These are phyloP conservation scores for Alternaria hordeiaustralica DNA, from an alignment of 2,329 filamentous ascomycete genomes.

Conservation along the genomic window DNA sequence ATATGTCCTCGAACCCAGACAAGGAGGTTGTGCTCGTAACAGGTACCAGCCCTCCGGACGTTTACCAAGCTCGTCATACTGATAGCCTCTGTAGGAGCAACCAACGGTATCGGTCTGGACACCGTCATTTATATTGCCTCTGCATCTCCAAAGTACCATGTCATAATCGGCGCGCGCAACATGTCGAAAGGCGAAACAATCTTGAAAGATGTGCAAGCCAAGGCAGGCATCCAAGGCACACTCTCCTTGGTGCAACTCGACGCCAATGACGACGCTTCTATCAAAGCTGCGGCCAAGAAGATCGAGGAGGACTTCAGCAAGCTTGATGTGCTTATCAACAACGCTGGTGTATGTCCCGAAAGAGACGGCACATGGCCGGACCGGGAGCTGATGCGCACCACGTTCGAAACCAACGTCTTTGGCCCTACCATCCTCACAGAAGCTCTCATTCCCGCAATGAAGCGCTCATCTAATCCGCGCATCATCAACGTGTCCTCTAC, in stretches of 20 bases:
- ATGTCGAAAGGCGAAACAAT: slow-evolving; percentile 41
- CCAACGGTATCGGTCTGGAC: slow-evolving; percentile 47
- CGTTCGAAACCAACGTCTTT: slow-evolving; percentile 49
- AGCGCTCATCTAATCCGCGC: slow-evolving; percentile 34
- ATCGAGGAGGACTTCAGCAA: slow-evolving; percentile 35
- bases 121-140: slow-evolving; percentile 37
- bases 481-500: slow-evolving; percentile 47
- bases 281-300: slow-evolving; percentile 42
- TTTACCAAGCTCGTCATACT: neutral
- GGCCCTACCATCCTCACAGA: slow-evolving; percentile 44
- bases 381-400: slow-evolving; percentile 26
- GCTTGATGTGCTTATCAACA: slow-evolving; percentile 88
- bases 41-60: slow-evolving; percentile 8
- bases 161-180: slow-evolving; percentile 46
- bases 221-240: slow-evolving; percentile 34
- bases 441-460: slow-evolving; percentile 43
- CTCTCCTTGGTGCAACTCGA: slow-evolving; percentile 47
- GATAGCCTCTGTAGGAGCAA: slow-evolving; percentile 34
- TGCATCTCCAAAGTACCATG: slow-evolving; percentile 40
- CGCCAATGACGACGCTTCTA: slow-evolving; percentile 42
- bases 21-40: slow-evolving; percentile 41
- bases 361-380: slow-evolving; percentile 10
- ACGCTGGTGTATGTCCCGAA: slow-evolving; percentile 67
- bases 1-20: slow-evolving; percentile 14
- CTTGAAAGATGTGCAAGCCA: slow-evolving; percentile 35